Evolutionary conservation across 257 asterid genomes (phyloP).

Genomic region (Solanum pimpinellifolium): DNA sequence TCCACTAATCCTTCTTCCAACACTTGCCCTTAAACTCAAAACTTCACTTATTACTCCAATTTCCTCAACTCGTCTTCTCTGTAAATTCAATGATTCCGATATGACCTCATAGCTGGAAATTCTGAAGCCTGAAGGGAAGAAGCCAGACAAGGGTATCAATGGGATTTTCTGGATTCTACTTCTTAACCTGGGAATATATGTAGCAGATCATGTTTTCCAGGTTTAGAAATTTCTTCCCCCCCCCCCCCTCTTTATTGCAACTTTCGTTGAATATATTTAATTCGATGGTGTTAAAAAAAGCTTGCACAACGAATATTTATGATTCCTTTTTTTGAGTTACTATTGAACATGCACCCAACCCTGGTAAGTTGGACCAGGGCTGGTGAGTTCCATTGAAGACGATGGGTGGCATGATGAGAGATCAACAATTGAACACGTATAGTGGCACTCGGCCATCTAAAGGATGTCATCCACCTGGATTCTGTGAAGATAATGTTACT

Average conservation of each 20-base stretch:
- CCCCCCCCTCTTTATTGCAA: neutral
- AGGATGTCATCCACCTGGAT: neutral
- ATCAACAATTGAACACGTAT: neutral
- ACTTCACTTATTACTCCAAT: neutral
- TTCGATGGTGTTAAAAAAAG: neutral
- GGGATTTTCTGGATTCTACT: conserved; percentile 93
- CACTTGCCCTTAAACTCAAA: neutral
- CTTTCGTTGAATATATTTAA: neutral
- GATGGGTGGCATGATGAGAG: neutral
- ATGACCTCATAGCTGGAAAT: conserved; percentile 74
- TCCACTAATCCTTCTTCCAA: neutral
- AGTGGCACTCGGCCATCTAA: neutral
- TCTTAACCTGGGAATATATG: conserved; percentile 61
- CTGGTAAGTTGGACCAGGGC: neutral
- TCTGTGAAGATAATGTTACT: neutral
- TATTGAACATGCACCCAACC: neutral
- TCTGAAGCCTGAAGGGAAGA: conserved; percentile 46
- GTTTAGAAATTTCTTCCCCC: conserved; percentile 11
- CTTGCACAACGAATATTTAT: neutral
- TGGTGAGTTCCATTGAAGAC: neutral
- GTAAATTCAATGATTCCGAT: conserved; percentile 24
- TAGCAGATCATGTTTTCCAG: conserved; percentile 87
- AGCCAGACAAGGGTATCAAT: conserved; percentile 60
- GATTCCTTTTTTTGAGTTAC: neutral
- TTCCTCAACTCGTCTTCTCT: neutral